Evolutionary conservation across 1,284 basidiomycete genomes (phyloP).

Genomic region (Entoloma clypeatum): DNA sequence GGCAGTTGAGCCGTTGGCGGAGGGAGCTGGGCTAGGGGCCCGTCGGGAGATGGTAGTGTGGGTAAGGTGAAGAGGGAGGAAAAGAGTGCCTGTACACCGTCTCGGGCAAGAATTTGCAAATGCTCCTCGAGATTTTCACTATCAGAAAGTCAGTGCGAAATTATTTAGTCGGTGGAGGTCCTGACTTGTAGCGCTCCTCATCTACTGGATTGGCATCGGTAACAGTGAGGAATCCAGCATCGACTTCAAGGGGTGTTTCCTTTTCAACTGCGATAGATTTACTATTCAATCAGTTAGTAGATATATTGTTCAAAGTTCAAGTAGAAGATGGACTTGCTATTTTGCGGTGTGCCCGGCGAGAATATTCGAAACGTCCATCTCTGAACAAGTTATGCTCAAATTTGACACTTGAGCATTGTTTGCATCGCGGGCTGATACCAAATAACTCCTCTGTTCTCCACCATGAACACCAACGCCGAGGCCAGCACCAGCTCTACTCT

Average conservation of each 20-base stretch:
- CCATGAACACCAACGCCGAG: constrained; percentile 13
- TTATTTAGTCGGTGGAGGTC: constrained; percentile 1
- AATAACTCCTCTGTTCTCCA: constrained; percentile 17
- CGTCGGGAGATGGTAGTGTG: constrained; percentile 72
- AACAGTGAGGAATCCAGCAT: constrained; percentile 80
- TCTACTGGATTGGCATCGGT: constrained; percentile 89
- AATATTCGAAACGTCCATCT: constrained; percentile 81
- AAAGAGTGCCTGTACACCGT: constrained; percentile 84
- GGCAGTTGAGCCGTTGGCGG: constrained; percentile 75
- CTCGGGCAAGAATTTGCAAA: constrained; percentile 78
- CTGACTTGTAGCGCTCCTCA: constrained; percentile 72
- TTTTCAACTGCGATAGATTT: constrained; percentile 71
- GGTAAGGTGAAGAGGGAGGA: constrained; percentile 82
- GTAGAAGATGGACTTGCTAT: constrained; percentile 47
- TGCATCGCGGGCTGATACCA: constrained; percentile 29
- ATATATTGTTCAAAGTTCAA: constrained; percentile 1
- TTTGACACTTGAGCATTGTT: constrained; percentile 22
- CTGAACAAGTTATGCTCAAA: constrained; percentile 11
- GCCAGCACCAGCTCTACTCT: constrained; percentile 12
- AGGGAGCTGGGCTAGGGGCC: constrained; percentile 83
- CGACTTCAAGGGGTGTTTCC: constrained; percentile 78
- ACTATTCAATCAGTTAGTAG: constrained; percentile 34
- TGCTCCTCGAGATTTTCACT: constrained; percentile 79
- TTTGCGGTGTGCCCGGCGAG: constrained; percentile 66
- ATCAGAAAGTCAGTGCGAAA: constrained; percentile 3